Conservation (phyloP, 2,329 filamentous ascomycete genomes). For the Colletotrichum eremochloae region DNA sequence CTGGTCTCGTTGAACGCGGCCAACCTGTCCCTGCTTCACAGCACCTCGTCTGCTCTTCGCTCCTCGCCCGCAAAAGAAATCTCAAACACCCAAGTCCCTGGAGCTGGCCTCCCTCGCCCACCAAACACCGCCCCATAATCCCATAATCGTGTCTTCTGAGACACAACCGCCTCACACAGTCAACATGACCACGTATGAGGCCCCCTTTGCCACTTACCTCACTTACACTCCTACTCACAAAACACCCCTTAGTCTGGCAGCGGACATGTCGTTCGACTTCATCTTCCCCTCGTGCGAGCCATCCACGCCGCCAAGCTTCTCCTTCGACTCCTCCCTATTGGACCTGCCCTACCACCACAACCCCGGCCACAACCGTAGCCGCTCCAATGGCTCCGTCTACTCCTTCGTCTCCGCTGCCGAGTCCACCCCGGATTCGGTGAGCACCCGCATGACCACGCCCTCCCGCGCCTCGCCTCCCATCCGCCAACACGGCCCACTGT, state of each 20-base stretch:
- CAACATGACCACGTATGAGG: conserved; percentile 59
- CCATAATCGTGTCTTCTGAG: conserved; percentile 41
- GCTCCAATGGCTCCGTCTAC: conserved; percentile 76
- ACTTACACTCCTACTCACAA: conserved; percentile 49
- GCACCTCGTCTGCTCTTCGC: conserved; percentile 39
- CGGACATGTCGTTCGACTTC: conserved; percentile 73
- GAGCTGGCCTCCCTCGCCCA: conserved; percentile 41
- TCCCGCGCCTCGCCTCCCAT: conserved; percentile 76
- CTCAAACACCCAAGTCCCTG: conserved; percentile 22
- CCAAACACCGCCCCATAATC: conserved; percentile 33
- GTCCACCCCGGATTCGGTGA: conserved; percentile 73
- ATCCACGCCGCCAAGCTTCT: conserved; percentile 64
- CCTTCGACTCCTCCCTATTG: conserved; percentile 69
- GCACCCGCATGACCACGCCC: conserved; percentile 78
- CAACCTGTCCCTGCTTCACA: conserved; percentile 43
- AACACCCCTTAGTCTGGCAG: conserved; percentile 66
- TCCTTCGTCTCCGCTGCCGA: conserved; percentile 73
- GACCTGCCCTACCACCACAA: conserved; percentile 62
- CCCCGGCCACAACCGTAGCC: conserved; percentile 71
- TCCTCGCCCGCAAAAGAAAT: conserved; percentile 15
- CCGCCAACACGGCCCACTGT: conserved; percentile 81
- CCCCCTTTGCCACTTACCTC: conserved; percentile 26
- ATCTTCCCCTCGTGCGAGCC: conserved; percentile 68
- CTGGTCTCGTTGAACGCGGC: conserved; percentile 44
- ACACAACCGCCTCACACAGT: conserved; percentile 43